Evolutionary conservation across 768 basidiomycete species (phyloP), one percentile per base, ranked within the genome.

Genomic region (Panellus pusillus): DNA sequence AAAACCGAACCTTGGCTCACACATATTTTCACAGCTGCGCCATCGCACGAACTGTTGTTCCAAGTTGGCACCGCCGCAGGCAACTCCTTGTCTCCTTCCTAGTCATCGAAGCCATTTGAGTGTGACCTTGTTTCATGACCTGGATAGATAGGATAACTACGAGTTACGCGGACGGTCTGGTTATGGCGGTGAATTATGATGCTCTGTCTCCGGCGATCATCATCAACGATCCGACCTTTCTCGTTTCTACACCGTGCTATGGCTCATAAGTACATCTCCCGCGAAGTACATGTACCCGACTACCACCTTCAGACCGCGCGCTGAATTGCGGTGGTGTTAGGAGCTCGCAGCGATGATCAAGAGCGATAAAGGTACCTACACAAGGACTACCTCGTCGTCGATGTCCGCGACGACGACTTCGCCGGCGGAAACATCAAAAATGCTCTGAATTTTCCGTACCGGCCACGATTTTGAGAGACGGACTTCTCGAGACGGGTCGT

Each of bases 321-420:
- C 48, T 40, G 19, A 32, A 61, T 45, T 44, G 24, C 35, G 50
- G 46, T 43, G 24, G 35, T 65, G n/a, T n/a, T n/a, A 92, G 90
- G 82, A 88, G 65, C 81, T 93, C 43, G 84, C 84, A 17, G 68
- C 71, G 28, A 67, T 90, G 54, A 84, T 92, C 60, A 91, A 86
- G 69, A 82, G 79, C 64, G 78, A 76, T 50, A 83, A n/a, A 83
- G 62, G 70, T 73, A 29, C 71, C 81, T 8, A n/a, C 70, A 74
- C 62, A 80, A 82, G 65, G 89, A 92, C 65, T 93, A 84, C 65
- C 67, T 86, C 28, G 78, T 93, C 40, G 79, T 93, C 37, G 91
- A 93, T 66, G 91, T 93, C 29, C 84, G 91, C n/a, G 91, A 91
- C 66, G 81, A 85, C 51, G 91, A 93, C 60, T 89, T 77, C 68